Conservation (phyloP, 768 basidiomycete species). For the Lyophyllum shimeji region DNA sequence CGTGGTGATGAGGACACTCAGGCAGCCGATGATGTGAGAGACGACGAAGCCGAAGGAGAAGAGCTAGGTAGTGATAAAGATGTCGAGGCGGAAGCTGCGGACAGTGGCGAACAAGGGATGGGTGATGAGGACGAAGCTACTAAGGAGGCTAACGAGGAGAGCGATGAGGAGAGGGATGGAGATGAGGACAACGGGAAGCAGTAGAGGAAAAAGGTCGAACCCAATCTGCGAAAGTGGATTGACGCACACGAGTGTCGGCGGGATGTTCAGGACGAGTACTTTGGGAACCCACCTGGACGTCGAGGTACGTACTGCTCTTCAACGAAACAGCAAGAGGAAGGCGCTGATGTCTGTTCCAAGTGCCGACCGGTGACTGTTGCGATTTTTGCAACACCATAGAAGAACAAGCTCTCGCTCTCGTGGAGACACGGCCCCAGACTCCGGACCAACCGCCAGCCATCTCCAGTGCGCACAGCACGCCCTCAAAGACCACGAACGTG, state of each 20-base stretch:
- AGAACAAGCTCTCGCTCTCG: no score
- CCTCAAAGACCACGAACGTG: slow-evolving; percentile 15
- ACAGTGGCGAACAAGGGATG: neutral
- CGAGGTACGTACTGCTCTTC: slow-evolving; percentile 26
- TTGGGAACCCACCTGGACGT: slow-evolving; percentile 25
- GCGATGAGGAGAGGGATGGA: neutral
- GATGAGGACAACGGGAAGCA: slow-evolving; percentile 13
- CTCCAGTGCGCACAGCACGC: neutral
- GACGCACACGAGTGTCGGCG: slow-evolving; percentile 24
- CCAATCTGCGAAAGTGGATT: slow-evolving; percentile 27
- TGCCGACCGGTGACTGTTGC: no score
- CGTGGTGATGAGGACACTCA: no score
- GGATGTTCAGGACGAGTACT: slow-evolving; percentile 28
- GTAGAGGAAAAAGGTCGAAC: slow-evolving; percentile 32
- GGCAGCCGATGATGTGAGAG: no score
- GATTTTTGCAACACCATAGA: no score
- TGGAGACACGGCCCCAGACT: no score
- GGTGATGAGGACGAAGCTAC: neutral
- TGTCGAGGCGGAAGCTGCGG: neutral
- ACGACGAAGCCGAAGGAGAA: no score
- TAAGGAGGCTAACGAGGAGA: neutral
- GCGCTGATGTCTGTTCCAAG: no score
- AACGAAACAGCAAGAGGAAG: no score
- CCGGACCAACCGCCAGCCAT: neutral
- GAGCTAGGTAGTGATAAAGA: no score